A percentile compares a stretch with the other conserved stretches of the same genome.
These are phyloP conservation scores for Talaromyces islandicus DNA, from an alignment of 2,329 filamentous ascomycete genomes.

Conservation along the genomic window DNA sequence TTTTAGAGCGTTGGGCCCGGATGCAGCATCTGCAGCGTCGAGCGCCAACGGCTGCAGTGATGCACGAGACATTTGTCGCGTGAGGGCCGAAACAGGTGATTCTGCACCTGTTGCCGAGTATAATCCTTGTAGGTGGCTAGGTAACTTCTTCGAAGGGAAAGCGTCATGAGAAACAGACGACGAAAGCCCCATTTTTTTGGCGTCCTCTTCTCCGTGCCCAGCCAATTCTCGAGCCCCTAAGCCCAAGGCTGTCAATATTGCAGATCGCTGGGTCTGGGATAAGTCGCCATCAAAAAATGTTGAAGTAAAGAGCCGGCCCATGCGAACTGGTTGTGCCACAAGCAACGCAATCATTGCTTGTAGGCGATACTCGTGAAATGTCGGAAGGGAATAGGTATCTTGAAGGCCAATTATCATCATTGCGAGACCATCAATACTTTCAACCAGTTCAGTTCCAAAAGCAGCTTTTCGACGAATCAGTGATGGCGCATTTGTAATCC, in stretches of 20 bases:
- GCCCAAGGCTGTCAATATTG: constrained; percentile 75
- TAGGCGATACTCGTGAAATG: constrained; percentile 68
- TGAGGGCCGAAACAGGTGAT: constrained; percentile 61
- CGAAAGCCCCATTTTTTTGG: constrained; percentile 28
- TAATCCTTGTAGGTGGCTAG: constrained; percentile 64
- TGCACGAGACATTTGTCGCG: constrained; percentile 59
- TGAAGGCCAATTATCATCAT: constrained; percentile 71
- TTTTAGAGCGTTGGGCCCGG: constrained; percentile 79
- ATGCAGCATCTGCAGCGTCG: constrained; percentile 69
- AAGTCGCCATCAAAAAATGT: constrained; percentile 91
- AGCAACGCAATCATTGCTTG: constrained; percentile 79
- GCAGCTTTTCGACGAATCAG: constrained; percentile 83
- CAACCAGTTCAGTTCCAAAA: constrained; percentile 80
- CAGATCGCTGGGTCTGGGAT: constrained; percentile 75
- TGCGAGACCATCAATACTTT: constrained; percentile 77
- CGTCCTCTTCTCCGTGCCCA: constrained; percentile 59
- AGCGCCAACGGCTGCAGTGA: constrained; percentile 80
- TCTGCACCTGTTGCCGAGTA: constrained; percentile 47
- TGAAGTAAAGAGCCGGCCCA: constrained; percentile 78
- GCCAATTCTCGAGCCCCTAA: constrained; percentile 78
- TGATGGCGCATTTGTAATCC: constrained; percentile 66
- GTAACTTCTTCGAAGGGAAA: constrained; percentile 79
- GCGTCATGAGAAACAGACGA: constrained; percentile 24
- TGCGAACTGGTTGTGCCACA: constrained; percentile 65
- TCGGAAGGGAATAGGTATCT: constrained; percentile 75